phyloP scores from a whole-genome alignment of 2,329 filamentous ascomycete species.

The Sporothrix schenckii region DNA sequence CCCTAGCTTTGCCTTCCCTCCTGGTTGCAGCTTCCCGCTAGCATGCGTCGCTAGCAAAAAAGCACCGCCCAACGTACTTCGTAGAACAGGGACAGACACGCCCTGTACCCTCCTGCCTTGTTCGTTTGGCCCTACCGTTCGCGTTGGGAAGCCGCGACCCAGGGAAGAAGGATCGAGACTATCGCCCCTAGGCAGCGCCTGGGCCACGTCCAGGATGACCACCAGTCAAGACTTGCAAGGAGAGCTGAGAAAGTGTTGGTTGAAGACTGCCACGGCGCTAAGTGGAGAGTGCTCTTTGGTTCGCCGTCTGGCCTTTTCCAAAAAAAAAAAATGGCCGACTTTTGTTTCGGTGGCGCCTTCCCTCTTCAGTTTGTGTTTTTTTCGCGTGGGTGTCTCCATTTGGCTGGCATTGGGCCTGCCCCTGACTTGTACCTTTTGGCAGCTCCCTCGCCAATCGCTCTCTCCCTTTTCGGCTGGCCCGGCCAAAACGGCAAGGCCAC shows the following conservation, averaged over 20 bases:
- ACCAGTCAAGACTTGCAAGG: not conserved
- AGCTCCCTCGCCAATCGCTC: slow-evolving; percentile 1
- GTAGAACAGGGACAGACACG: slow-evolving; percentile 1
- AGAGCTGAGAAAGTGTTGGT: slow-evolving; percentile 26
- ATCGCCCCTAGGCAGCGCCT: not conserved
- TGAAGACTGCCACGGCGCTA: slow-evolving; percentile 21
- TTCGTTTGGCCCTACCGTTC: not conserved
- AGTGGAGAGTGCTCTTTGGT: slow-evolving; percentile 22
- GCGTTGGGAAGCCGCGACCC: not conserved
- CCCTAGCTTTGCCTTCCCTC: not conserved
- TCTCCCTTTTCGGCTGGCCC: slow-evolving; percentile 11
- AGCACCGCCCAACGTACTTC: not conserved
- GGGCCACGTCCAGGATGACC: not conserved
- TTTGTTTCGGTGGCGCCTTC: slow-evolving; percentile 11
- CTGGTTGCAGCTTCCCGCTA: slow-evolving; percentile 1
- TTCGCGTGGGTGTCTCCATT: slow-evolving; percentile 23
- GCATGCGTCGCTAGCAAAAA: not conserved
- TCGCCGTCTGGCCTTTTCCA: not conserved
- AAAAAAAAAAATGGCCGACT: not conserved
- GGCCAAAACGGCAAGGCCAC: not conserved
- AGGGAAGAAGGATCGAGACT: not conserved
- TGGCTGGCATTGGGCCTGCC: slow-evolving; percentile 13
- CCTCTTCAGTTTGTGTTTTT: not conserved
- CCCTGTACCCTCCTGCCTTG: slow-evolving; percentile 13
- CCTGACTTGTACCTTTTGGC: slow-evolving; percentile 15